phyloP scores from a whole-genome alignment of 192 early-diverging fungal species.

The Podila verticillata region DNA sequence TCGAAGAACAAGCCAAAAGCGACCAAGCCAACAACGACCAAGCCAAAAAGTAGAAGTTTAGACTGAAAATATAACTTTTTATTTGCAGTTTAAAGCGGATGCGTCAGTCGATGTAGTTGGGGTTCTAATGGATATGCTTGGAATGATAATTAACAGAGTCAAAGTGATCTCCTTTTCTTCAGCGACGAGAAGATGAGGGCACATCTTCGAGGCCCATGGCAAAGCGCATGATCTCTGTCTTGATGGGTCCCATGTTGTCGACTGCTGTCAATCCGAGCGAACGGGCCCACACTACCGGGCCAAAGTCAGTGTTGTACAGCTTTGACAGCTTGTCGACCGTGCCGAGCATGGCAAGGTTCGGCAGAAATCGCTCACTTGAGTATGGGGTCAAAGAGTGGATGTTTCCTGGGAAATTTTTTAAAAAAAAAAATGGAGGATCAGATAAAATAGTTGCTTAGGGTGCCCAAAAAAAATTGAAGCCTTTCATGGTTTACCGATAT shows the following conservation, averaged over 20 bases:
- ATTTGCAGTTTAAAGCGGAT: too few species aligned
- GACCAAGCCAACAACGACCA: conserved; percentile 13
- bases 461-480: too few species aligned
- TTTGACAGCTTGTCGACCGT: conserved; percentile 83
- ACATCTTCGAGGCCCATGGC: conserved; percentile 63
- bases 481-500: conserved; percentile 71
- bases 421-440: neutral
- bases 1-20: conserved; percentile 54
- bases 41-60: conserved; percentile 2
- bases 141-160: too few species aligned
- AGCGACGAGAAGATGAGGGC: neutral
- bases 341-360: conserved; percentile 87
- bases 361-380: conserved; percentile 81
- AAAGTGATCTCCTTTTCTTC: too few species aligned
- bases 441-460: conserved; percentile 3
- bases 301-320: conserved; percentile 75
- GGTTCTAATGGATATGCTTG: neutral
- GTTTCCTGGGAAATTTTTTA: too few species aligned
- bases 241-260: conserved; percentile 72
- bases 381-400: conserved; percentile 82
- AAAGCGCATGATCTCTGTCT: conserved; percentile 68
- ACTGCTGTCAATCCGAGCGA: conserved; percentile 78
- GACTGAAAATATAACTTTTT: too few species aligned
- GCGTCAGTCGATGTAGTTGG: neutral
- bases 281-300: conserved; percentile 71